Conservation (phyloP, 352 stramenopile species). For the Hyaloperonospora arabidopsidis region DNA sequence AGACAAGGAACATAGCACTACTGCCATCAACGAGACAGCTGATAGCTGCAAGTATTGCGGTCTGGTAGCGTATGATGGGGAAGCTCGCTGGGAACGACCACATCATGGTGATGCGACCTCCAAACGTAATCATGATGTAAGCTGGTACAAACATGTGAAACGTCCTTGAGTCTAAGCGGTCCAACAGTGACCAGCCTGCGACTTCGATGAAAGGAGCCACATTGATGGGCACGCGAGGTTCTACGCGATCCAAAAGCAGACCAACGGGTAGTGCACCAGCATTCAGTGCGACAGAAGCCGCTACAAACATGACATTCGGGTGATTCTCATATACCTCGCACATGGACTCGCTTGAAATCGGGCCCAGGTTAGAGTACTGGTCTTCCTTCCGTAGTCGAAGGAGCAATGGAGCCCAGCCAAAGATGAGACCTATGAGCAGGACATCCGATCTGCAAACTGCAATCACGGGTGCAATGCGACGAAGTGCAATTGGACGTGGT, state of each 20-base stretch:
- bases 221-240: conserved; percentile 47
- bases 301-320: conserved; percentile 84
- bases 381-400: conserved; percentile 76
- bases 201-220: conserved; percentile 59
- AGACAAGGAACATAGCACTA: conserved; percentile 65
- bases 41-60: conserved; percentile 66
- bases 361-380: conserved; percentile 73
- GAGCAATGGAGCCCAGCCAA: conserved; percentile 81
- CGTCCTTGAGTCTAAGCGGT: conserved; percentile 57
- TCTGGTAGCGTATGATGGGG: conserved; percentile 64
- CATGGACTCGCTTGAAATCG: conserved; percentile 16
- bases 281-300: conserved; percentile 76
- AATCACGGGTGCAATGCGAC: conserved; percentile 57
- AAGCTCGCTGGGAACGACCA: conserved; percentile 67
- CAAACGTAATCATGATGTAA: conserved; percentile 65
- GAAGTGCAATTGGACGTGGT: conserved; percentile 25
- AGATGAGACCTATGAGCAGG: conserved; percentile 80
- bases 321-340: conserved; percentile 73
- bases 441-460: conserved; percentile 68
- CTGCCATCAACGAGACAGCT: conserved; percentile 72
- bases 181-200: conserved; percentile 57
- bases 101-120: conserved; percentile 80
- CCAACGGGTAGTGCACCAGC: conserved; percentile 67
- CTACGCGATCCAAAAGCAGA: conserved; percentile 66
- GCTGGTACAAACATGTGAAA: conserved; percentile 72